phyloP scores from a whole-genome alignment of 228 moss, liverwort and hornwort genomes.

The Sphagnum fallax region DNA sequence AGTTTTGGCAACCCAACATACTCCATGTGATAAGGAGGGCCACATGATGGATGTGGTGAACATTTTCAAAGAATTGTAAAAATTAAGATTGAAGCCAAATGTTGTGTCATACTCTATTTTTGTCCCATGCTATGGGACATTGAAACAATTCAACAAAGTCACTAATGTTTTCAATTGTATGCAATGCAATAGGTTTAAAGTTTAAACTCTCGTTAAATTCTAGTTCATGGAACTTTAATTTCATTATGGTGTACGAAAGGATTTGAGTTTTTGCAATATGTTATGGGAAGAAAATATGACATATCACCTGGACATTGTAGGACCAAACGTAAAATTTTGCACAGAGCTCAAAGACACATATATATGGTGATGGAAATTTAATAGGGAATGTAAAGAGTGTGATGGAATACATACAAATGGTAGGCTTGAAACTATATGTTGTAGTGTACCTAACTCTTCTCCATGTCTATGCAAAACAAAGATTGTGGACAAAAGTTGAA shows the following conservation, averaged over 20 bases:
- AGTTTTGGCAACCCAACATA: background rate
- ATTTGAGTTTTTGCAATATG: background rate
- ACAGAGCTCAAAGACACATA: constrained; percentile 51
- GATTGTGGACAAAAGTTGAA: constrained; percentile 56
- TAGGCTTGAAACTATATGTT: constrained; percentile 52
- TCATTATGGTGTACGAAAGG: background rate
- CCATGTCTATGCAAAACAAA: constrained; percentile 50
- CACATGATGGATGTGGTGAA: constrained; percentile 55
- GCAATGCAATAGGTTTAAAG: constrained; percentile 32
- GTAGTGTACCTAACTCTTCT: constrained; percentile 52
- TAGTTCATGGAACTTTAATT: background rate
- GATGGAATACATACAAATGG: constrained; percentile 46
- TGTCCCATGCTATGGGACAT: constrained; percentile 50
- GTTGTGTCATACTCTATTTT: constrained; percentile 47
- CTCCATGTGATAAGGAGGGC: constrained; percentile 31
- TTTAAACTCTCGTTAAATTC: background rate
- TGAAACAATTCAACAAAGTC: constrained; percentile 44
- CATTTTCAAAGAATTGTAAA: constrained; percentile 34
- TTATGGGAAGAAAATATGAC: background rate
- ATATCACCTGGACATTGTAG: constrained; percentile 7
- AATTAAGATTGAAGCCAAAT: constrained; percentile 37
- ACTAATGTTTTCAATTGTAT: constrained; percentile 41
- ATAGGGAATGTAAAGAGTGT: constrained; percentile 42
- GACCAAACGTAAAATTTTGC: constrained; percentile 60
- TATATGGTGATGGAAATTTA: constrained; percentile 38